These are phyloP conservation scores for Porphyrellus sp. DNA, from an alignment of 1,284 basidiomycete species.

Conservation along the genomic window DNA sequence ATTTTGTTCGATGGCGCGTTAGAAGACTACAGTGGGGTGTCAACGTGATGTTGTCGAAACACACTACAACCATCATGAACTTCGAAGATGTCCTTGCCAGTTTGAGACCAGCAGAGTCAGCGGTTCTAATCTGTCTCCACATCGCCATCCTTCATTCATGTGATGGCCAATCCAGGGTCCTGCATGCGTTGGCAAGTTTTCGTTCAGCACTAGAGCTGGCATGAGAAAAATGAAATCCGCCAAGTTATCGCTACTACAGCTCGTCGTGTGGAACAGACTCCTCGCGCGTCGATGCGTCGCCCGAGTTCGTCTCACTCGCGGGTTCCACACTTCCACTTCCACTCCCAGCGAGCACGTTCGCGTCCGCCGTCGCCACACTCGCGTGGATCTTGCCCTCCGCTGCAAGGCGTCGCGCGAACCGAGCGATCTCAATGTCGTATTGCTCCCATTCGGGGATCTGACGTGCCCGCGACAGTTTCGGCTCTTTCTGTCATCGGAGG, in stretches of 20 bases:
- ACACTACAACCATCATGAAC: too few relatives aligned
- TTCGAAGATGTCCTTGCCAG: too few relatives aligned
- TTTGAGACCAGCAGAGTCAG: too few relatives aligned
- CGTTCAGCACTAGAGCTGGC: too few relatives aligned
- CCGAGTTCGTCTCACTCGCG: background rate
- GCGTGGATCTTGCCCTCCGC: conserved; percentile 64
- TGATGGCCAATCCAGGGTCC: too few relatives aligned
- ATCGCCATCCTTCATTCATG: too few relatives aligned
- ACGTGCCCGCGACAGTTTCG: conserved; percentile 88
- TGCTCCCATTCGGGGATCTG: conserved; percentile 97
- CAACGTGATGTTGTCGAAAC: background rate
- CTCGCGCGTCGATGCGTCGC: background rate
- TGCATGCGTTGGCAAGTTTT: too few relatives aligned
- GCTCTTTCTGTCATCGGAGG: conserved; percentile 73
- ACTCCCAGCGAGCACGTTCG: conserved; percentile 67
- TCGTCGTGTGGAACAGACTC: conserved; percentile 21
- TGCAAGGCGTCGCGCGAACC: conserved; percentile 66
- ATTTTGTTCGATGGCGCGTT: background rate
- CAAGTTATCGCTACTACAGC: conserved; percentile 13
- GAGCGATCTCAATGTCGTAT: conserved; percentile 80
- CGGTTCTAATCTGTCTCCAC: too few relatives aligned
- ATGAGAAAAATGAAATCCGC: too few relatives aligned
- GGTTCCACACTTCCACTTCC: conserved; percentile 13
- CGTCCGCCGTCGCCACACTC: conserved; percentile 64
- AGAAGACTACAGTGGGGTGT: background rate